Evolutionary conservation across 2,329 filamentous ascomycete species (phyloP).

Genomic region (Neopestalotiopsis clavispora): DNA sequence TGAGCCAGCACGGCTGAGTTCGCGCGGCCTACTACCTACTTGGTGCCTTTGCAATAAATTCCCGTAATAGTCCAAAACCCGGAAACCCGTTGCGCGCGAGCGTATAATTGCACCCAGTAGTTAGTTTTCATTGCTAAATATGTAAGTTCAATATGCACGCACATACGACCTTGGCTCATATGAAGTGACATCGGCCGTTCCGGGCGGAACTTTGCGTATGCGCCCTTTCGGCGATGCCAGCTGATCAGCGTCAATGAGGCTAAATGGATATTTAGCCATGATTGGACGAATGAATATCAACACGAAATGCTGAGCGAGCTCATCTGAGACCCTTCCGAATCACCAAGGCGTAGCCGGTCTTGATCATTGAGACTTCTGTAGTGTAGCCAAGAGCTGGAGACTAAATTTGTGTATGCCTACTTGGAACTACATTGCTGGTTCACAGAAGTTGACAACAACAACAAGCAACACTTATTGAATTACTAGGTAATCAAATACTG

Average conservation of each 20-base stretch:
- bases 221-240: not conserved
- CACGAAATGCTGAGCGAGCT: not conserved
- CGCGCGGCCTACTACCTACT: no score
- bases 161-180: not conserved
- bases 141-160: not conserved
- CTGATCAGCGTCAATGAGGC: slow-evolving; percentile 21
- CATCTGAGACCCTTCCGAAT: not conserved
- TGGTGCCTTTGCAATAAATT: no score
- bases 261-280: slow-evolving; percentile 13
- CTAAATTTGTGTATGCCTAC: no score
- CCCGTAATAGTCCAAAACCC: not conserved
- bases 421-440: no score
- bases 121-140: not conserved
- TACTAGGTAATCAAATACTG: no score
- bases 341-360: not conserved
- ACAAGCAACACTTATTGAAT: no score
- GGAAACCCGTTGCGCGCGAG: not conserved
- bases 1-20: no score
- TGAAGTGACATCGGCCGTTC: slow-evolving; percentile 2
- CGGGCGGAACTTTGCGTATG: not conserved
- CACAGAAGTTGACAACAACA: no score
- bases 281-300: slow-evolving; percentile 5
- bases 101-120: not conserved
- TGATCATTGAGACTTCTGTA: not conserved
- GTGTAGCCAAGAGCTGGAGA: not conserved